A percentile compares a stretch with the other conserved stretches of the same genome.
These are phyloP conservation scores for Chytriomyces hyalinus DNA, from an alignment of 192 early-diverging fungal species.

Conservation along the genomic window DNA sequence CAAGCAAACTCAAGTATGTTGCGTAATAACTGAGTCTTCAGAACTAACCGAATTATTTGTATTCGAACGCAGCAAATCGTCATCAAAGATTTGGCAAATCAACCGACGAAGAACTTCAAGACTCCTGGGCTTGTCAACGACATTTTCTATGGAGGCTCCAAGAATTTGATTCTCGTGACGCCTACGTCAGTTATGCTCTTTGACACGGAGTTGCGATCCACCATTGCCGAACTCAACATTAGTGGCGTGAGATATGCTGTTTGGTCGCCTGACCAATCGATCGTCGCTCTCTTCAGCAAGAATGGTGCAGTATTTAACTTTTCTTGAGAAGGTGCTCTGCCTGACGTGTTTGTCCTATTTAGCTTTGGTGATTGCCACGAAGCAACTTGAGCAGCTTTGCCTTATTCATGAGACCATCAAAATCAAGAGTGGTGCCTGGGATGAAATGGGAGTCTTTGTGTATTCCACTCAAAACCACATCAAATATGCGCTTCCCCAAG, in stretches of 20 bases:
- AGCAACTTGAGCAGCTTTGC: slow-evolving; percentile 83
- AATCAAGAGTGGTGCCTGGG: slow-evolving; percentile 98
- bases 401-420: slow-evolving; percentile 96
- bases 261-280: slow-evolving; percentile 88
- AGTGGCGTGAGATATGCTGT: slow-evolving; percentile 91
- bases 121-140: slow-evolving; percentile 77
- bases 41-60: not conserved
- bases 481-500: slow-evolving; percentile 94
- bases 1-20: slow-evolving; percentile 68
- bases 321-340: not conserved
- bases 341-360: not conserved
- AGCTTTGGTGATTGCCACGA: slow-evolving; percentile 89
- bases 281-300: slow-evolving; percentile 93
- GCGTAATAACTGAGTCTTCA: not conserved
- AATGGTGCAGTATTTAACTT: slow-evolving; percentile 69
- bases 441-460: slow-evolving; percentile 86
- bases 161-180: slow-evolving; percentile 83
- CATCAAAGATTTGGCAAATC: slow-evolving; percentile 87
- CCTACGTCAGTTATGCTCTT: slow-evolving; percentile 86
- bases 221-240: slow-evolving; percentile 77
- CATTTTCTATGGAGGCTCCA: slow-evolving; percentile 87
- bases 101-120: slow-evolving; percentile 88
- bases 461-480: slow-evolving; percentile 98
- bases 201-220: slow-evolving; percentile 84
- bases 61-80: slow-evolving; percentile 63